phyloP scores from a whole-genome alignment of 345 rosid species.

The Brassica carinata region DNA sequence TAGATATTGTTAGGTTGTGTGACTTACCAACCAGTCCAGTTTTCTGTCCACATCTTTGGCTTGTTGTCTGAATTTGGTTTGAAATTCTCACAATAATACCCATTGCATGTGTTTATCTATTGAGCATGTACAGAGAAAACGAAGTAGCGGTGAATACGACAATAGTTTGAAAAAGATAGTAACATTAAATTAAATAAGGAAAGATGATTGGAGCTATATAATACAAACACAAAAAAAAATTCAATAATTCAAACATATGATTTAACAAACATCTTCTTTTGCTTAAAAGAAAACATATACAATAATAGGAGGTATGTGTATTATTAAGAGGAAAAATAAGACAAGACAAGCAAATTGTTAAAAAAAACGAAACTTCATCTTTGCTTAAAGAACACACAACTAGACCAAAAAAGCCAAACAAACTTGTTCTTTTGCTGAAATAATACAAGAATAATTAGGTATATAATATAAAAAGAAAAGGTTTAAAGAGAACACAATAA shows the following conservation, averaged over 20 bases:
- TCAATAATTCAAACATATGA: not conserved
- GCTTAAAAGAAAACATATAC: not conserved
- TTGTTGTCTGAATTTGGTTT: slow-evolving; percentile 62
- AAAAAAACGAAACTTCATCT: not conserved
- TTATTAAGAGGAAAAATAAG: slow-evolving; percentile 15
- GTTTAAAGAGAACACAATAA: not conserved
- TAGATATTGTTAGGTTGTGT: not conserved
- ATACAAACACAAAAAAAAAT: not conserved
- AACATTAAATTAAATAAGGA: not conserved
- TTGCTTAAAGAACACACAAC: not conserved
- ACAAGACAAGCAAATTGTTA: not conserved
- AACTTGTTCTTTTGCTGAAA: not conserved
- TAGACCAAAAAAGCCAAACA: not conserved
- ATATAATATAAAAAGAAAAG: not conserved
- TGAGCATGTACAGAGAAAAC: not conserved
- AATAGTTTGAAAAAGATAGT: not conserved
- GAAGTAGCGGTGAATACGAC: not conserved
- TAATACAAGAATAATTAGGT: not conserved
- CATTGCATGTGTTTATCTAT: slow-evolving; percentile 89
- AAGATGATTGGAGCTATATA: slow-evolving; percentile 1
- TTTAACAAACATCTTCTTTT: slow-evolving; percentile 14
- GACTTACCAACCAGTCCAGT: slow-evolving; percentile 93
- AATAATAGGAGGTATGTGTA: slow-evolving; percentile 4
- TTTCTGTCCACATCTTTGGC: slow-evolving; percentile 96
- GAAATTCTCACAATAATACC: slow-evolving; percentile 80